Conservation (phyloP, 2,329 filamentous ascomycete genomes). For the Sporothrix globosa region DNA sequence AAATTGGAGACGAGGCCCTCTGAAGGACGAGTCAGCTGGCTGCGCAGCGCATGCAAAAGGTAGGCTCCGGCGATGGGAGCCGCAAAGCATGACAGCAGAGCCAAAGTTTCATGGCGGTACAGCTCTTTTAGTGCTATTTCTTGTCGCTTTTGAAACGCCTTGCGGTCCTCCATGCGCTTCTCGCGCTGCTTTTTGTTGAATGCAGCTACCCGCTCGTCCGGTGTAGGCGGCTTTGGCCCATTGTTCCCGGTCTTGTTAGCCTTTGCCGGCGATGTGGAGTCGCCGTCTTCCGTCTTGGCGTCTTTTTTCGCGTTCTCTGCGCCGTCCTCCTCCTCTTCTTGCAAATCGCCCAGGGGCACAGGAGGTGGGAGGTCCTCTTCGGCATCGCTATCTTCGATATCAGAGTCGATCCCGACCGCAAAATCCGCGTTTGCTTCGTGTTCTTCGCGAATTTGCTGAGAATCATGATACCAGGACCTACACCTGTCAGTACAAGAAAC, state of each 20-base stretch:
- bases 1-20: slow-evolving; percentile 90
- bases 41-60: slow-evolving; percentile 78
- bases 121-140: slow-evolving; percentile 63
- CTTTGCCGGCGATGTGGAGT: no score
- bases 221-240: slow-evolving; percentile 12
- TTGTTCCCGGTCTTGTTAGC: neutral
- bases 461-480: slow-evolving; percentile 74
- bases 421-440: slow-evolving; percentile 51
- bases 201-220: slow-evolving; percentile 19
- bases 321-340: slow-evolving; percentile 47
- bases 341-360: slow-evolving; percentile 48
- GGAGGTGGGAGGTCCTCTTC: neutral
- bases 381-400: slow-evolving; percentile 33
- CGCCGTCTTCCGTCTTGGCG: slow-evolving; percentile 8
- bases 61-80: slow-evolving; percentile 80
- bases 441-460: slow-evolving; percentile 63
- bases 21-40: slow-evolving; percentile 78
- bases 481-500: neutral
- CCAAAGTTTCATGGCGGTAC: slow-evolving; percentile 72
- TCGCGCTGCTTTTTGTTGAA: slow-evolving; percentile 30
- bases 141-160: slow-evolving; percentile 32
- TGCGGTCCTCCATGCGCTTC: slow-evolving; percentile 39
- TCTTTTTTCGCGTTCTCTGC: slow-evolving; percentile 49
- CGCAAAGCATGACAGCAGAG: slow-evolving; percentile 76
- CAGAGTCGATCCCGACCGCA: slow-evolving; percentile 50